Conservation (phyloP, 305 asterid genomes). For the Lippia alba region DNA sequence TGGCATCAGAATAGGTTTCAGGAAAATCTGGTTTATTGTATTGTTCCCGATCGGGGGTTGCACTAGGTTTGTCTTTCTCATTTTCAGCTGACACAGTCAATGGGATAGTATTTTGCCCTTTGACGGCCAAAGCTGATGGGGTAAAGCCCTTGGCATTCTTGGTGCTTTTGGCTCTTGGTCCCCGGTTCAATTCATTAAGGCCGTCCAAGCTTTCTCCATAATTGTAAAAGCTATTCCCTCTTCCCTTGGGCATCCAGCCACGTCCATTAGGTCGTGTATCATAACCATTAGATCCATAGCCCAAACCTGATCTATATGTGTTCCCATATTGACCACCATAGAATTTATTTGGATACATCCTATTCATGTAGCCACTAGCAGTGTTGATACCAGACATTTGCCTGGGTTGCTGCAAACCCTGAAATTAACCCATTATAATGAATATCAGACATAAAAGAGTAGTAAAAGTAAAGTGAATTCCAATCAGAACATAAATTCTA, state of each 20-base stretch:
- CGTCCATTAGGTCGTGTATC: slow-evolving; percentile 55
- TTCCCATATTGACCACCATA: slow-evolving; percentile 66
- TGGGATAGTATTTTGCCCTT: slow-evolving; percentile 57
- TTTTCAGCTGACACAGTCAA: slow-evolving; percentile 40
- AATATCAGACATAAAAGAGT: too few species aligned
- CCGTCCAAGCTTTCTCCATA: slow-evolving; percentile 66
- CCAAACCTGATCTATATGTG: slow-evolving; percentile 59
- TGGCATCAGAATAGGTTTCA: slow-evolving; percentile 52
- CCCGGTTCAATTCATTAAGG: slow-evolving; percentile 74
- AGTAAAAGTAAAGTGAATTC: too few species aligned
- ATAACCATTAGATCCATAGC: slow-evolving; percentile 57
- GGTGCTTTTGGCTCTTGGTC: slow-evolving; percentile 64
- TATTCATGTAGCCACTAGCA: slow-evolving; percentile 55
- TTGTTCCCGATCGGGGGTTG: slow-evolving; percentile 57
- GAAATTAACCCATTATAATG: neutral
- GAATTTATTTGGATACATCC: slow-evolving; percentile 62
- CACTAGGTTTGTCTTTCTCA: slow-evolving; percentile 42
- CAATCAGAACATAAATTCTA: too few species aligned
- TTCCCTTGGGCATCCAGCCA: slow-evolving; percentile 73
- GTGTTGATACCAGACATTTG: slow-evolving; percentile 54
- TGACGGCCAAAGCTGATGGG: slow-evolving; percentile 55
- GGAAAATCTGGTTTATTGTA: slow-evolving; percentile 53
- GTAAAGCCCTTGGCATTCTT: slow-evolving; percentile 53
- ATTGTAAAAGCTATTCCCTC: slow-evolving; percentile 61
- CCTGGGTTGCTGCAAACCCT: slow-evolving; percentile 59